These are phyloP conservation scores for Chenopodium quinoa DNA, from an alignment of 148 eudicot species.

Conservation along the genomic window DNA sequence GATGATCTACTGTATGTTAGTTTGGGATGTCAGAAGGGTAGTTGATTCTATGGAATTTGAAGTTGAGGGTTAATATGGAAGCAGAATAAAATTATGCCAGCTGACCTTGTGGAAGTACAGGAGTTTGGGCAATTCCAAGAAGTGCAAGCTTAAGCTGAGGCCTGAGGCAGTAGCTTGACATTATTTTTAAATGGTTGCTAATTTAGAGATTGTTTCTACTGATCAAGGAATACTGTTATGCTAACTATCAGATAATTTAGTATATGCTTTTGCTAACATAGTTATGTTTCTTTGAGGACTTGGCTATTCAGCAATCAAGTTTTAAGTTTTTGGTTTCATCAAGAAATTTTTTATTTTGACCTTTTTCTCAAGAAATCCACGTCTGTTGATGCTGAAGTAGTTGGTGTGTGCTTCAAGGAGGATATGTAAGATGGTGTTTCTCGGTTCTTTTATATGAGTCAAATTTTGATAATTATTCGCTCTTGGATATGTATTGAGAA, in stretches of 20 bases:
- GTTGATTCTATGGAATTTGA: no score
- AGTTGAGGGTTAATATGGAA: no score
- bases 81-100: no score
- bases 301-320: not conserved
- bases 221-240: no score
- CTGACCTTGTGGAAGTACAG: no score
- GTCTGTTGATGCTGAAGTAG: conserved; percentile 96
- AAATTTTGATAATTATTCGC: not conserved
- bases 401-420: conserved; percentile 88
- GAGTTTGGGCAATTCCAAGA: no score
- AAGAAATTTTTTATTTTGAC: conserved; percentile 9
- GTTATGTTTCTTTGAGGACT: not conserved
- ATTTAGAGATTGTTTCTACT: no score
- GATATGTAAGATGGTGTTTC: conserved; percentile 54
- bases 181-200: no score
- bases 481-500: conserved; percentile 11
- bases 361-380: conserved; percentile 62
- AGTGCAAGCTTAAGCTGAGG: no score
- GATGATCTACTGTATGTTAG: not conserved
- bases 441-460: not conserved
- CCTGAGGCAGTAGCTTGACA: no score
- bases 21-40: no score
- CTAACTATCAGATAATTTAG: not conserved
- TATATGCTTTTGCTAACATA: not conserved
- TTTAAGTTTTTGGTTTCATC: not conserved